These are phyloP conservation scores for Bromus sterilis DNA, from an alignment of 176 grass and related monocot genomes.

Conservation along the genomic window DNA sequence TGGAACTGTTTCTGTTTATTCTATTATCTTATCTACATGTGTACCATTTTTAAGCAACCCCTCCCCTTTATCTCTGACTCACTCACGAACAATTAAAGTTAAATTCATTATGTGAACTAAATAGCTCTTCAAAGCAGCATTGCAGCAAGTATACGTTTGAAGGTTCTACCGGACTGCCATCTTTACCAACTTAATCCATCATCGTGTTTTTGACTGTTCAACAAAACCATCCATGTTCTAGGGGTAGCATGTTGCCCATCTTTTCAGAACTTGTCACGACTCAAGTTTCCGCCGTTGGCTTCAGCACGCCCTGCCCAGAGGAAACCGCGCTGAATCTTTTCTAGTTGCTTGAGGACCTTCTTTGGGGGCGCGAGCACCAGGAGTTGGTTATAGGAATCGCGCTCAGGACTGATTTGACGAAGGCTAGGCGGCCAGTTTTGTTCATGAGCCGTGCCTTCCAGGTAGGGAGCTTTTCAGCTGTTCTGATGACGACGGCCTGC, in stretches of 20 bases:
- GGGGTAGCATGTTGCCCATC: not conserved
- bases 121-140: not conserved
- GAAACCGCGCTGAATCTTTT: too few relatives aligned
- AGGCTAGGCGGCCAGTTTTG: too few relatives aligned
- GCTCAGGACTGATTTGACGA: too few relatives aligned
- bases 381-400: too few relatives aligned
- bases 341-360: too few relatives aligned
- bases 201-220: not conserved
- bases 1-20: constrained; percentile 3
- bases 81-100: not conserved
- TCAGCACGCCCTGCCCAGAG: too few relatives aligned
- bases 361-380: too few relatives aligned
- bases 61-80: not conserved
- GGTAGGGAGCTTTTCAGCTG: too few relatives aligned
- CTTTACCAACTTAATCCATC: not conserved
- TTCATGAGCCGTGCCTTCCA: too few relatives aligned
- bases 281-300: not conserved
- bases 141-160: not conserved
- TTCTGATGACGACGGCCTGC: too few relatives aligned
- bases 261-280: not conserved
- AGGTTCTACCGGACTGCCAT: not conserved
- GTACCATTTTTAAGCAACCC: not conserved
- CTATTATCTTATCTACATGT: constrained; percentile 12
- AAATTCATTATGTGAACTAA: not conserved
- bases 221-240: not conserved